Evolutionary conservation across 129 eudicot genomes (phyloP).

Genomic region (Helichrysum umbraculigerum): DNA sequence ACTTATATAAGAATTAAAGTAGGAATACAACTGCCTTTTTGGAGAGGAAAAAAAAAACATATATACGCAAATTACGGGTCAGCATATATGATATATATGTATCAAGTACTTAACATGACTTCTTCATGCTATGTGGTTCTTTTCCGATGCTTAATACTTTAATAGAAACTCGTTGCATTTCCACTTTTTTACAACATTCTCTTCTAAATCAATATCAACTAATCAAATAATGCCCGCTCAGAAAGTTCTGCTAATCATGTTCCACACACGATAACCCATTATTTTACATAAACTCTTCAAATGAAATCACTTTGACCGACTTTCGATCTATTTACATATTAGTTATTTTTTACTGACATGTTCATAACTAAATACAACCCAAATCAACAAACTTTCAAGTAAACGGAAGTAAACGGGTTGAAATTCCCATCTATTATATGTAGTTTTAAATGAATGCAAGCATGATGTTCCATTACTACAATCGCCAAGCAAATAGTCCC

Average conservation of each 20-base stretch:
- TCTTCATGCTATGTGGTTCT: neutral
- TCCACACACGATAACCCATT: neutral
- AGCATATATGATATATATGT: neutral
- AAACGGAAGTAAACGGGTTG: too few relatives aligned
- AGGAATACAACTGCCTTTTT: neutral
- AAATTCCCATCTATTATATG: too few relatives aligned
- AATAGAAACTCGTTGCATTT: too few relatives aligned
- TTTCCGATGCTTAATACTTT: neutral
- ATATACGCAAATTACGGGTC: neutral
- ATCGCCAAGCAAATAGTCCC: too few relatives aligned
- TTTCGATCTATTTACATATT: too few relatives aligned
- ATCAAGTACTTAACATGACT: neutral
- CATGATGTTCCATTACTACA: too few relatives aligned
- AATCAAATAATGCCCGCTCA: neutral
- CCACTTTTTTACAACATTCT: neutral
- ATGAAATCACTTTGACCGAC: neutral
- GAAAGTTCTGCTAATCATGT: neutral
- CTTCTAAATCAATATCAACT: neutral
- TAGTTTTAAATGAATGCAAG: too few relatives aligned
- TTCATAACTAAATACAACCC: too few relatives aligned
- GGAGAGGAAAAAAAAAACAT: neutral
- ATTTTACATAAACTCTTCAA: neutral
- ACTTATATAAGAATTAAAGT: neutral
- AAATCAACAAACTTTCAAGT: too few relatives aligned
- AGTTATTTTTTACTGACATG: too few relatives aligned